Evolutionary conservation across 2,329 filamentous ascomycete genomes (phyloP).

Genomic region (Ilyonectria robusta): DNA sequence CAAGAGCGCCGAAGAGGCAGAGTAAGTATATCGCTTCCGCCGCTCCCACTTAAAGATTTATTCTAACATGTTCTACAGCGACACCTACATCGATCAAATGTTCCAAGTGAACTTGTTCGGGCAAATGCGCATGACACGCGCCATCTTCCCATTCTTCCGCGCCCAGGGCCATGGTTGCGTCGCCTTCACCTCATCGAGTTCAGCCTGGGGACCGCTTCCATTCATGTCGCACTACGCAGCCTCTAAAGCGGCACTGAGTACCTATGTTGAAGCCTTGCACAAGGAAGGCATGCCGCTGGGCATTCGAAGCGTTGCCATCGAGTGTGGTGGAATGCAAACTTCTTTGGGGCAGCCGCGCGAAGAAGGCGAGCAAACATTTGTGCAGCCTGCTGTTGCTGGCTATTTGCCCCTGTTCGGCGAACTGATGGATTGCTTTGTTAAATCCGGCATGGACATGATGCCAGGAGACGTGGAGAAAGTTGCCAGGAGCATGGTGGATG

Average conservation of each 20-base stretch:
- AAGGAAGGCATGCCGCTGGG: slow-evolving; percentile 49
- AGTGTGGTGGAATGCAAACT: slow-evolving; percentile 51
- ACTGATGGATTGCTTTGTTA: slow-evolving; percentile 7
- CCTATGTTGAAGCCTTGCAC: slow-evolving; percentile 48
- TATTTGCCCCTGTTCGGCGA: slow-evolving; percentile 18
- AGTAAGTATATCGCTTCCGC: slow-evolving; percentile 40
- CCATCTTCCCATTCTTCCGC: slow-evolving; percentile 48
- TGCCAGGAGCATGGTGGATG: slow-evolving; percentile 13
- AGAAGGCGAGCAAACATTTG: slow-evolving; percentile 1
- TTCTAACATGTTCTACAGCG: slow-evolving; percentile 30
- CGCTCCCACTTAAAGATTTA: neutral
- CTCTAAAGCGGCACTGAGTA: slow-evolving; percentile 49
- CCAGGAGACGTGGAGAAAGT: slow-evolving; percentile 20
- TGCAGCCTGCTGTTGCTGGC: neutral
- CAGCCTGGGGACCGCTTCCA: slow-evolving; percentile 48
- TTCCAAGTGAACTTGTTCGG: slow-evolving; percentile 51
- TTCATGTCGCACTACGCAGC: slow-evolving; percentile 51
- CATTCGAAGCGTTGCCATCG: slow-evolving; percentile 50
- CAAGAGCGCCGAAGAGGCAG: slow-evolving; percentile 50
- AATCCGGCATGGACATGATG: neutral
- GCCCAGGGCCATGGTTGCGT: slow-evolving; percentile 43
- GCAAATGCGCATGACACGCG: slow-evolving; percentile 45
- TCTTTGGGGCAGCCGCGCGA: slow-evolving; percentile 47
- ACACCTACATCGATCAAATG: slow-evolving; percentile 40
- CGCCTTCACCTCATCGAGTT: slow-evolving; percentile 50